Evolutionary conservation across 2,329 filamentous ascomycete species (phyloP), one percentile per base, ranked within the genome.

Genomic region (Beauveria scarabaeidicola): DNA sequence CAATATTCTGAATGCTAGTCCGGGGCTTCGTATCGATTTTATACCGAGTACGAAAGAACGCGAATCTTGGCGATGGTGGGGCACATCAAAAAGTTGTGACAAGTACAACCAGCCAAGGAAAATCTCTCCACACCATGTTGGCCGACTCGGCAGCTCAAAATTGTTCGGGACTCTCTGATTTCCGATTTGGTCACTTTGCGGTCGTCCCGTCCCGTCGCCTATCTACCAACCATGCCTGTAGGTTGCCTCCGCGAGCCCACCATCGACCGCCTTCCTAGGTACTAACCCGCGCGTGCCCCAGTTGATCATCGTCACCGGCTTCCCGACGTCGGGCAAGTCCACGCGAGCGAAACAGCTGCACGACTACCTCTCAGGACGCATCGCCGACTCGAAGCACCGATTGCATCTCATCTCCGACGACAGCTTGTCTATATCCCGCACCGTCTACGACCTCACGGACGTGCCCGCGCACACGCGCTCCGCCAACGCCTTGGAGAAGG

Each of bases 351-450:
- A 77, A 50, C 84, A 93, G 71, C 81, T 94, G 11, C 74, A 86
- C 68, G 72, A 79, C 38, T 86, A 86, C 73, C 83, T 92, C 68
- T 70, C 78, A 52, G 73, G 79, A 63, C 84, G 81, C 67, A 84
- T 86, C 71, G 66, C 66, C 27, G 64, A 73, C 23, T 70, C 73
- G 15, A 77, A 78, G 60, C 84, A 90, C 66, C 85, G 86, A 61
- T 78, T 91, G 3, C 86, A 91, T 69, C 82, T 90, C 64, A 83
- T 93, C 67, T 89, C 87, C 59, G 88, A 92, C 74, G 82, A 89
- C 64, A 80, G 80, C 4, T 82, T 91, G 47, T 84, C 84, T 48
- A 85, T 92, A 59, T 77, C 84, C 3, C 87, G 89, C 61, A 69
- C 79, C 60, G 89, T 89, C 46, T 93, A 93, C 77, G 84, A 87